phyloP scores from a whole-genome alignment of 495 filamentous ascomycete species.

The Penicillium turbatum region DNA sequence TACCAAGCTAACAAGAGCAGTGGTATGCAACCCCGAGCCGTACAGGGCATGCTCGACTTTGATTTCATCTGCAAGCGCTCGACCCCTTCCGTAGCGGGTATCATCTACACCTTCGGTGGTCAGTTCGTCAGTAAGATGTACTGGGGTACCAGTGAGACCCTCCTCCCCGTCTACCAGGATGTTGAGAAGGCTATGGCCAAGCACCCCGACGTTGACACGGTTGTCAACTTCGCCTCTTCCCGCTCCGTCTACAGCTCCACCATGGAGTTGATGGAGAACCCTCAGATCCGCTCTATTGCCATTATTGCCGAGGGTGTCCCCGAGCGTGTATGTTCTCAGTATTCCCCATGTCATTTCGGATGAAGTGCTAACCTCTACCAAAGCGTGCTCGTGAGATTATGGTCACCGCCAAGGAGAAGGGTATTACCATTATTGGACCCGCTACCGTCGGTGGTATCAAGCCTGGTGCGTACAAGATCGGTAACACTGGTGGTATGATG shows the following conservation, averaged over 20 bases:
- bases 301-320: slow-evolving; percentile 99
- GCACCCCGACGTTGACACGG: slow-evolving; percentile 93
- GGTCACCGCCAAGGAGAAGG: slow-evolving; percentile 93
- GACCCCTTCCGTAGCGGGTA: slow-evolving; percentile 95
- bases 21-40: slow-evolving; percentile 93
- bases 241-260: slow-evolving; percentile 97
- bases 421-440: slow-evolving; percentile 96
- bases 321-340: slow-evolving; percentile 70
- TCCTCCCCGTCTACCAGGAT: slow-evolving; percentile 96
- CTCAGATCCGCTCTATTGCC: slow-evolving; percentile 95
- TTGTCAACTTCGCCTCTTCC: slow-evolving; percentile 99
- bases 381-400: slow-evolving; percentile 96
- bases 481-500: slow-evolving; percentile 99
- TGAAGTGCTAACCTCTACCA: slow-evolving; percentile 17
- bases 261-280: slow-evolving; percentile 95
- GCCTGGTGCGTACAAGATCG: slow-evolving; percentile 98
- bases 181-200: slow-evolving; percentile 92
- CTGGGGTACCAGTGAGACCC: slow-evolving; percentile 99
- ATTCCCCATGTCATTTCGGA: not conserved
- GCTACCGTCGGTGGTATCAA: slow-evolving; percentile 99
- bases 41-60: slow-evolving; percentile 99
- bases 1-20: slow-evolving; percentile 32
- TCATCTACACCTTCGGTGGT: slow-evolving; percentile 99
- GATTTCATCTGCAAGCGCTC: slow-evolving; percentile 99
- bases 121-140: slow-evolving; percentile 99